Evolutionary conservation across 108 stramenopile genomes (phyloP).

Genomic region (Hondaea fermentalgiana): DNA sequence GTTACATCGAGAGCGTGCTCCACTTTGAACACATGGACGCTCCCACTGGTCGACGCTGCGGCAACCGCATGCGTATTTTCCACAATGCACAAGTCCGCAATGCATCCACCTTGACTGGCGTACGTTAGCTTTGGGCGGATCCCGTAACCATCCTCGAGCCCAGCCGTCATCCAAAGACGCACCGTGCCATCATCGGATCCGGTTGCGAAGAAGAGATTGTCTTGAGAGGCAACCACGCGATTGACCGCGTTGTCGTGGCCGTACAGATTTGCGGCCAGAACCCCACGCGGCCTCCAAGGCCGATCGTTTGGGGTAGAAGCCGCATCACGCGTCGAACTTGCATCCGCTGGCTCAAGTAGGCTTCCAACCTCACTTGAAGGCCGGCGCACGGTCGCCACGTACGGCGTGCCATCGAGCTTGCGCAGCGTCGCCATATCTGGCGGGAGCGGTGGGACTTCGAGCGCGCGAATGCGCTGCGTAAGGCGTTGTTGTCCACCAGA

Average conservation of each 20-base stretch:
- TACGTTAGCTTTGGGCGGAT: slow-evolving; percentile 9
- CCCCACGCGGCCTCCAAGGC: slow-evolving; percentile 13
- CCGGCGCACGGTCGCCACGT: background rate
- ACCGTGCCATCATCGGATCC: slow-evolving; percentile 11
- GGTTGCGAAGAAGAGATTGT: background rate
- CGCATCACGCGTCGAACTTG: background rate
- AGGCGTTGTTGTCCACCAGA: background rate
- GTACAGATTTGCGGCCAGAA: background rate
- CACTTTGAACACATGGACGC: background rate
- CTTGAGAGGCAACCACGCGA: background rate
- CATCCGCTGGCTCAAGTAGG: background rate
- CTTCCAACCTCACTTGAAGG: background rate
- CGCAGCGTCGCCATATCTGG: slow-evolving; percentile 34
- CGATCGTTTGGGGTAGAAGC: background rate
- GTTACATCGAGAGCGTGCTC: background rate
- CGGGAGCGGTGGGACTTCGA: slow-evolving; percentile 35
- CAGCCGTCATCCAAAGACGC: background rate
- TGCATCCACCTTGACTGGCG: slow-evolving; percentile 7
- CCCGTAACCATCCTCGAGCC: background rate
- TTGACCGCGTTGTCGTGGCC: slow-evolving; percentile 4
- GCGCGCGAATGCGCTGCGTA: slow-evolving; percentile 17
- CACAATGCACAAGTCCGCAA: background rate
- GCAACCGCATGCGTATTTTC: background rate
- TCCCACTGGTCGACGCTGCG: background rate
- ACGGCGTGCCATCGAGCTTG: background rate